A percentile compares a stretch with the other conserved stretches of the same genome.
phyloP scores from a whole-genome alignment of 2,329 filamentous ascomycete species.

The Botryotinia globosa region DNA sequence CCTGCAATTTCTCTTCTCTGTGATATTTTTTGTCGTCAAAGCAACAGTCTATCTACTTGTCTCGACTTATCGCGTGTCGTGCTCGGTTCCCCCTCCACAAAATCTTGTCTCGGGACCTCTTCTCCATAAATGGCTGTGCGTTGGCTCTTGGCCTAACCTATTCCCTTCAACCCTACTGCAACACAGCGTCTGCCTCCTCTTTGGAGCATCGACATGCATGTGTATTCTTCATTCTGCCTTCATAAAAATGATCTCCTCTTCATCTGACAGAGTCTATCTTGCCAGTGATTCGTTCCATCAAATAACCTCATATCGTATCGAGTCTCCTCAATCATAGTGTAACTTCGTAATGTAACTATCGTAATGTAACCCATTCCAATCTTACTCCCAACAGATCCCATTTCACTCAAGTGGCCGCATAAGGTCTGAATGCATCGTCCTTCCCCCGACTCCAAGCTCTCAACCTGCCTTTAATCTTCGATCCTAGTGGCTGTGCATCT shows the following conservation, averaged over 20 bases:
- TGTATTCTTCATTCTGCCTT: not conserved
- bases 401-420: slow-evolving; percentile 5
- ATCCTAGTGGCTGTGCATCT: slow-evolving; percentile 1
- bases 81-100: not conserved
- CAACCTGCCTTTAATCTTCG: slow-evolving; percentile 18
- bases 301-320: not conserved
- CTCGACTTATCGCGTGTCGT: not conserved
- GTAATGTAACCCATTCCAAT: slow-evolving; percentile 1
- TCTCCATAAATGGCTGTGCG: slow-evolving; percentile 9
- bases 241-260: not conserved
- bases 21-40: not conserved
- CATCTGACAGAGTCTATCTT: not conserved
- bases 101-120: slow-evolving; percentile 12
- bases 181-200: slow-evolving; percentile 8
- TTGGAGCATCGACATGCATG: not conserved
- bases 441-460: slow-evolving; percentile 17
- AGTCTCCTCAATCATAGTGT: not conserved
- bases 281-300: not conserved
- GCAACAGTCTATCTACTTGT: not conserved
- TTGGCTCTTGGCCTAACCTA: slow-evolving; percentile 2
- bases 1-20: not conserved
- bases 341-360: not conserved
- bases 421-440: not conserved
- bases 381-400: not conserved
- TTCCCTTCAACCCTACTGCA: not conserved